phyloP scores from a whole-genome alignment of 257 asterid species.

The Craterostigma plantagineum region DNA sequence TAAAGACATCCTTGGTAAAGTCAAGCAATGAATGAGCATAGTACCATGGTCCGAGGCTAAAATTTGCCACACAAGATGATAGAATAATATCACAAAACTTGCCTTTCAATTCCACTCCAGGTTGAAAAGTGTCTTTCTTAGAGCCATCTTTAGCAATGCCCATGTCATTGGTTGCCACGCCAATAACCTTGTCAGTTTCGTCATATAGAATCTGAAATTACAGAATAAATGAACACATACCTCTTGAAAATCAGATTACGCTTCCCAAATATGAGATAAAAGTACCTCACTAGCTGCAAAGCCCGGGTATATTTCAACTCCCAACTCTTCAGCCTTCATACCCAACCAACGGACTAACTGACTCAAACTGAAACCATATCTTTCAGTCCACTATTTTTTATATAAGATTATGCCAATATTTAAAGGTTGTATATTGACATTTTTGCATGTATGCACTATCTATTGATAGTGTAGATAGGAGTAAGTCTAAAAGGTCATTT shows the following conservation, averaged over 20 bases:
- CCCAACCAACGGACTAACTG: conserved; percentile 93
- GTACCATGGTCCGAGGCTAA: too few species aligned
- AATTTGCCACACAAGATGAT: not conserved
- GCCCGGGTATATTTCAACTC: conserved; percentile 95
- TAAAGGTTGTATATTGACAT: too few species aligned
- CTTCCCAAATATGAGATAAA: not conserved
- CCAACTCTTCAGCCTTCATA: conserved; percentile 88
- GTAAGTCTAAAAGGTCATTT: too few species aligned
- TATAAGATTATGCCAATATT: too few species aligned
- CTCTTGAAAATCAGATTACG: not conserved
- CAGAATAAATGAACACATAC: conserved; percentile 4
- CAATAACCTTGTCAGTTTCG: conserved; percentile 47
- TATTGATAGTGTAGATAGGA: too few species aligned
- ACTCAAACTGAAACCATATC: conserved; percentile 55
- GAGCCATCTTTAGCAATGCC: conserved; percentile 89
- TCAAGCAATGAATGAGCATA: too few species aligned
- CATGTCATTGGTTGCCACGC: conserved; percentile 95
- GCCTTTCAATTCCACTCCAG: conserved; percentile 87
- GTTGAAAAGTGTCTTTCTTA: conserved; percentile 65
- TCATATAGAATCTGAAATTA: conserved; percentile 50
- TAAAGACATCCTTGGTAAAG: too few species aligned
- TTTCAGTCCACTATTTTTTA: conserved; percentile 1
- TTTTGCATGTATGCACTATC: too few species aligned
- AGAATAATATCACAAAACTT: conserved; percentile 14
- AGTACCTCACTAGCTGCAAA: conserved; percentile 96